A percentile compares a stretch with the other conserved stretches of the same genome.
These are phyloP conservation scores for Annulohypoxylon nitens DNA, from an alignment of 495 filamentous ascomycete species.

Conservation along the genomic window DNA sequence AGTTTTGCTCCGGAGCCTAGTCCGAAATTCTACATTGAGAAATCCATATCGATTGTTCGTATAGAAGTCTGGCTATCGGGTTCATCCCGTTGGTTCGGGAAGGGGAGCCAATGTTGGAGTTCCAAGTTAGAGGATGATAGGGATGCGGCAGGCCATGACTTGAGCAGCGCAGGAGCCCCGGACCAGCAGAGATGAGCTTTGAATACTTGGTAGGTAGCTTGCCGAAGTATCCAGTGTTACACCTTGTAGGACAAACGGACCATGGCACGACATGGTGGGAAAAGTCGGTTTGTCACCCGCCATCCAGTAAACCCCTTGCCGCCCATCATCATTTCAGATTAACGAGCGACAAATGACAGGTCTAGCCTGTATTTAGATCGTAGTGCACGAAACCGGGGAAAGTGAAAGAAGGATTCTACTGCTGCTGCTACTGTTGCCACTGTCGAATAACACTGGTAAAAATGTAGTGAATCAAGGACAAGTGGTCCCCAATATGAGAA, in stretches of 20 bases:
- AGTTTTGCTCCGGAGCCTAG: constrained; percentile 6
- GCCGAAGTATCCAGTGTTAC: constrained; percentile 12
- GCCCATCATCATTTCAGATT: constrained; percentile 26
- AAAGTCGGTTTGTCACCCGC: constrained; percentile 35
- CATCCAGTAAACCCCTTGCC: constrained; percentile 22
- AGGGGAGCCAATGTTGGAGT: constrained; percentile 4
- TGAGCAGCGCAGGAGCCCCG: constrained; percentile 1
- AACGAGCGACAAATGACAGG: constrained; percentile 26
- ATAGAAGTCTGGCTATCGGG: constrained; percentile 14
- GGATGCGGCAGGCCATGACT: constrained; percentile 11
- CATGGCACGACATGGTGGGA: constrained; percentile 31
- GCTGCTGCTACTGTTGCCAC: neutral
- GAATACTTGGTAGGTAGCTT: neutral
- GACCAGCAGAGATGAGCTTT: neutral
- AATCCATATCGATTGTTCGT: constrained; percentile 12
- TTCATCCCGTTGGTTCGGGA: constrained; percentile 25
- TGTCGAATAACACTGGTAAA: neutral
- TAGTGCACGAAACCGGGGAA: constrained; percentile 8
- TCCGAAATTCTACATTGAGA: constrained; percentile 15
- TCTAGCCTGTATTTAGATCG: constrained; percentile 26
- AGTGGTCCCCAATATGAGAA: neutral
- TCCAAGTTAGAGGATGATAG: neutral
- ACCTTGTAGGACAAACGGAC: constrained; percentile 27
- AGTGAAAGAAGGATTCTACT: neutral
- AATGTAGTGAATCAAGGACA: constrained; percentile 7